Evolutionary conservation across 2,329 filamentous ascomycete species (phyloP).

Genomic region (Pestalotiopsis sp.): DNA sequence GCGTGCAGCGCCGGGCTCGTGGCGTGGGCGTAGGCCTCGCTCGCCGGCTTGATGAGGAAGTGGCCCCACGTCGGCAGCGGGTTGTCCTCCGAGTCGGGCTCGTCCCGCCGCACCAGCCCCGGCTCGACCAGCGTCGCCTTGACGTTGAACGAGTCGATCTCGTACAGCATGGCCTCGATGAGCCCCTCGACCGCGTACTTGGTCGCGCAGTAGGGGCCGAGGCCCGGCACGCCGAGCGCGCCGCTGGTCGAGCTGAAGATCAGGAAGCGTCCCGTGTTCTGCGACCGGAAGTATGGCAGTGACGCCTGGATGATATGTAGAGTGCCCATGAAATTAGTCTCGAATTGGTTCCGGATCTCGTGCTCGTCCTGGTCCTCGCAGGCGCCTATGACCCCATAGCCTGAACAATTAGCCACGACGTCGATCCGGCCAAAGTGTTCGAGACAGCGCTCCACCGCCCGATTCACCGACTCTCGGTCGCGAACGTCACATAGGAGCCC

Average conservation of each 20-base stretch:
- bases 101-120: conserved; percentile 84
- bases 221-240: conserved; percentile 87
- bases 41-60: conserved; percentile 85
- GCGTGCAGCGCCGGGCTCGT: conserved; percentile 87
- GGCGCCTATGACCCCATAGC: conserved; percentile 91
- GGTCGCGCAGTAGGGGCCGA: conserved; percentile 93
- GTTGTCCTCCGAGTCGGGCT: conserved; percentile 56
- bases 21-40: conserved; percentile 75
- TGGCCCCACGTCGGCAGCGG: conserved; percentile 84
- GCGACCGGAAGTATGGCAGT: conserved; percentile 82
- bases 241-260: conserved; percentile 95
- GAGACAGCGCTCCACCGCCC: conserved; percentile 71
- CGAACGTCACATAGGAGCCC: conserved; percentile 90
- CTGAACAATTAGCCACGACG: conserved; percentile 89
- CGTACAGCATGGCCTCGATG: conserved; percentile 95
- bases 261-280: conserved; percentile 77
- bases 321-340: conserved; percentile 96
- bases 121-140: conserved; percentile 93
- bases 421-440: conserved; percentile 80
- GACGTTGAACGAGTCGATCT: conserved; percentile 88
- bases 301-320: conserved; percentile 90
- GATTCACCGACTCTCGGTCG: conserved; percentile 73
- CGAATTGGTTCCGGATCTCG: conserved; percentile 93
- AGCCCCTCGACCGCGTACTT: conserved; percentile 97
- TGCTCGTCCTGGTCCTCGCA: conserved; percentile 97